These are phyloP conservation scores for Salvia hispanica DNA, from an alignment of 257 asterid species.

Conservation along the genomic window DNA sequence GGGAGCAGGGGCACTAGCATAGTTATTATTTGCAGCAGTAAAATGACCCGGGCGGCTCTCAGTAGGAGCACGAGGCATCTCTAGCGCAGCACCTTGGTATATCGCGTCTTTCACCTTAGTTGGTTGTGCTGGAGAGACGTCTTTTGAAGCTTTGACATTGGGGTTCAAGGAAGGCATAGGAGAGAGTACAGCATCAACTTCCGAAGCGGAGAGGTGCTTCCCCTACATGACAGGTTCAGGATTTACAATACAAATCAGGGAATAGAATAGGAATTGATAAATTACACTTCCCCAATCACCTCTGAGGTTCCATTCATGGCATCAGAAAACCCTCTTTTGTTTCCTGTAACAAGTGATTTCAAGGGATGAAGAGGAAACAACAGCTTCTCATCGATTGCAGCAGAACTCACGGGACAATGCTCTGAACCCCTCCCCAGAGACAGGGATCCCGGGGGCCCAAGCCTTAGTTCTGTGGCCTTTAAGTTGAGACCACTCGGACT, in stretches of 20 bases:
- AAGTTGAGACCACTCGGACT: conserved; percentile 47
- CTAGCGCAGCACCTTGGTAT: conserved; percentile 23
- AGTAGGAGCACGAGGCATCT: conserved; percentile 25
- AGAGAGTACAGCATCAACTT: conserved; percentile 27
- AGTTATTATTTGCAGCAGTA: conserved; percentile 23
- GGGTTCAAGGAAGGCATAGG: conserved; percentile 31
- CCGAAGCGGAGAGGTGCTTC: conserved; percentile 19
- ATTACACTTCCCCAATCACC: conserved; percentile 39
- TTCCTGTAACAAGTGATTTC: conserved; percentile 55
- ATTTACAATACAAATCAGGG: background rate
- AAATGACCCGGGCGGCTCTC: conserved; percentile 17
- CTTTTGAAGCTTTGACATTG: conserved; percentile 25
- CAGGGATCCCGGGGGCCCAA: conserved; percentile 68
- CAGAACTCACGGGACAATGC: conserved; percentile 35
- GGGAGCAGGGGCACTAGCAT: conserved; percentile 53
- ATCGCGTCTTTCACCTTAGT: conserved; percentile 26
- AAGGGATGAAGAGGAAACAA: conserved; percentile 60
- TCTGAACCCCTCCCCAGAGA: conserved; percentile 55
- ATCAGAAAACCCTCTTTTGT: conserved; percentile 76
- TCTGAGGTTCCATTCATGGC: conserved; percentile 62
- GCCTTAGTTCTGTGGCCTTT: conserved; percentile 73
- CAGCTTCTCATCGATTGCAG: conserved; percentile 58
- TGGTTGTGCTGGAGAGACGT: conserved; percentile 26
- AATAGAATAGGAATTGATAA: background rate
- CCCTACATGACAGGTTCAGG: conserved; percentile 22